Conservation (phyloP, 2,329 filamentous ascomycete genomes). For the Neopestalotiopsis sp. region DNA sequence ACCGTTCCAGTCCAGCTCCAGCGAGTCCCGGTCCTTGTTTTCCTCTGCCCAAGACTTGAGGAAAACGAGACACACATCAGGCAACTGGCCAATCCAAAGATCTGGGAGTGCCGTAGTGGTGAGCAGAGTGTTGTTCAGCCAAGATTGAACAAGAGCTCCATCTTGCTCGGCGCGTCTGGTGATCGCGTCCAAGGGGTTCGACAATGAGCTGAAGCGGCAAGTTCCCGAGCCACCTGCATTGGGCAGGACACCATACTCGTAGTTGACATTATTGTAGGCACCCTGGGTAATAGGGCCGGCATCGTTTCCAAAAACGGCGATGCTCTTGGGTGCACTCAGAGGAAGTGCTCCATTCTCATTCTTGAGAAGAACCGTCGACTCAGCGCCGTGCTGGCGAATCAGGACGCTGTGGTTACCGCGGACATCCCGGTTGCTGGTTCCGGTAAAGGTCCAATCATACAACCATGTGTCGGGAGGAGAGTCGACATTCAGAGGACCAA, state of each 20-base stretch:
- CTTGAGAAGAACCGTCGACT: slow-evolving; percentile 65
- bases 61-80: slow-evolving; percentile 72
- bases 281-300: slow-evolving; percentile 70
- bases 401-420: slow-evolving; percentile 59
- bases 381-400: slow-evolving; percentile 48
- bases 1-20: slow-evolving; percentile 65
- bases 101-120: slow-evolving; percentile 44
- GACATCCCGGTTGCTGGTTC: slow-evolving; percentile 56
- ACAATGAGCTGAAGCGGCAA: slow-evolving; percentile 57
- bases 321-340: slow-evolving; percentile 59
- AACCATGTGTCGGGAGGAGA: slow-evolving; percentile 54
- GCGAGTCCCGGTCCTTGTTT: slow-evolving; percentile 59
- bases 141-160: slow-evolving; percentile 47
- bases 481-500: slow-evolving; percentile 55
- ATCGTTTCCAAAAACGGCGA: slow-evolving; percentile 63
- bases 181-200: slow-evolving; percentile 61
- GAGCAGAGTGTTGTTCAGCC: slow-evolving; percentile 49
- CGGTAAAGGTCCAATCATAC: slow-evolving; percentile 47
- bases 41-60: slow-evolving; percentile 72
- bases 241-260: slow-evolving; percentile 63
- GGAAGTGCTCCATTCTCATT: slow-evolving; percentile 69
- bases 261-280: slow-evolving; percentile 67
- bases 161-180: slow-evolving; percentile 52
- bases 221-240: slow-evolving; percentile 66
- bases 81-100: slow-evolving; percentile 53